Evolutionary conservation across 768 basidiomycete genomes (phyloP), one percentile per base, ranked within the genome.

Genomic region (Naganishia friedmannii): DNA sequence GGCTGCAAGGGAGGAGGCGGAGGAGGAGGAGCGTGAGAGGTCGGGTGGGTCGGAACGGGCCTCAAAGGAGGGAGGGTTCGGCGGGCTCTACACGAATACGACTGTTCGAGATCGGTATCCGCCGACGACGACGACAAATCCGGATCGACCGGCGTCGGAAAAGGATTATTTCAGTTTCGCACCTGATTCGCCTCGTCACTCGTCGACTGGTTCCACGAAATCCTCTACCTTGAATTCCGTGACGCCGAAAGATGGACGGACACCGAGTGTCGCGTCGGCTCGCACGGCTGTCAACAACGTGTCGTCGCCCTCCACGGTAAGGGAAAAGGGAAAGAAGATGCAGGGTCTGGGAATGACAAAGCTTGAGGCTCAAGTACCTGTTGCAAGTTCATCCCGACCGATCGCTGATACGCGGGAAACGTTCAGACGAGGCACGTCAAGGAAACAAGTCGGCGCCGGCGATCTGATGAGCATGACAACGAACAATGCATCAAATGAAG

Each of bases 381-480:
- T 0, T 9, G 42, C 55, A 17, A 45, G n/a, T 26, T 26, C 60
- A 12, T 42, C n/a, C 13, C 37, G 60, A 39, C 7, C 37, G 19
- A 42, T 26, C 1, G 5, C 39, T 9, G 21, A 39, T 13, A 42
- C 37, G 3, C 60, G 60, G 17, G 60, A 63, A 13, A 63, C 60
- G 23, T 63, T 63, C 60, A 46, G 39, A 7, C 67, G 65, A 12
- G 77, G 76, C 2, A 75, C 74, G 1, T 74, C 75, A 53, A 71
- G 79, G 34, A 73, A 77, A 66, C 76, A 81, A 68, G 78, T 81
- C 60, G 77, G 78, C 34, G 79, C 82, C 0, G 83, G 83, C 26
- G 83, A 83, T 74, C 73, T 83, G n/a, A 77, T 82, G 60, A 80
- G 79, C 66, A 84, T 83, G 83, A 79, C 80, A 0, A 70, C 72